Evolutionary conservation across 495 filamentous ascomycete genomes (phyloP), one percentile per base, ranked within the genome.

Genomic region (Hypoxylon intermedium): DNA sequence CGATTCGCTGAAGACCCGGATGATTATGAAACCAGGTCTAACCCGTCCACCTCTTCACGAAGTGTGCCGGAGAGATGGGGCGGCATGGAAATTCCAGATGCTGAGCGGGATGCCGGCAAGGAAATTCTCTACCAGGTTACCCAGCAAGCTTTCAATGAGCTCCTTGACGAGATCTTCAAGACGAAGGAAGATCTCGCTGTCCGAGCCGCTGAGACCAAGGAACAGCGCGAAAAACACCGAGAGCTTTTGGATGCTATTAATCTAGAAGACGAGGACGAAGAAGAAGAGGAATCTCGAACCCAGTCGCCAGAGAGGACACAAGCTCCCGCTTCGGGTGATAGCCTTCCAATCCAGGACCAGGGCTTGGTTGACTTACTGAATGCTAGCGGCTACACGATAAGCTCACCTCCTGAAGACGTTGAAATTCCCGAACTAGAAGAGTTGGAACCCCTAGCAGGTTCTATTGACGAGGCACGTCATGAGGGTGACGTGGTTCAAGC

Each of bases 81-180:
- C 30, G 90, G 86, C 6, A 89, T 90, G 65, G 90, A 92, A 58
- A 87, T 91, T 9, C 89, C 90, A 6, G 89, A 91, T 44, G 85
- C 86, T 12, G 93, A 96, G 65, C 81, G 78, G 60, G 92, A 96
- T 67, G 84, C 89, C 6, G 91, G 91, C 24, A 91, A 89, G 60
- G 94, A 98, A 66, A 85, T 96, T 12, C 77, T 98, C 5, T 97
- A 94, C 66, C 90, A 96, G 67, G 86, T 93, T 13, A 90, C 89
- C 0, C 91, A 96, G 66, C 87, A 96, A 67, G 91, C 89, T 0
- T 88, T 96, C 72, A 97, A 97, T 67, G 92, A 98, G 71, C 77
- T 98, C 3, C 82, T 98, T 4, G 90, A 97, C 69, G 78, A 85
- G 7, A 77, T 98, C 0, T 98, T 98, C 77, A 86, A 87, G 61